Base-by-base conservation (phyloP, 495 filamentous ascomycete species). In the Clohesyomyces aquaticus region DNA sequence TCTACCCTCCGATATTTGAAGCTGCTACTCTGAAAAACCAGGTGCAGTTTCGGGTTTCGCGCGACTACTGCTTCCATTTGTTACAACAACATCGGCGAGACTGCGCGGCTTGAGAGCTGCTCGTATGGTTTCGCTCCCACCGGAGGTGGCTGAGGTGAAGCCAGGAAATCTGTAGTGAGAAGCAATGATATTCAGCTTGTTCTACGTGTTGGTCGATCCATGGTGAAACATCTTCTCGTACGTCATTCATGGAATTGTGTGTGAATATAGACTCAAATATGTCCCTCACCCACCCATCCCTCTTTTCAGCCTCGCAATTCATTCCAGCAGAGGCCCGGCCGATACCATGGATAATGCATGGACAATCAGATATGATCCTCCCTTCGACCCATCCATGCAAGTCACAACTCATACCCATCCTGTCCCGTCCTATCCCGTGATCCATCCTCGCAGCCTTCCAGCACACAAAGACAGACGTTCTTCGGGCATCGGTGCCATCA, bases 1-100 rank as follows among this genome's bases (percentile, higher is more conserved):
- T 58, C 26, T 58, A 58, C 55, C 55, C 55, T 58, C 32, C 55
- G 19, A 58, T 58, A 45, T 58, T 58, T 45, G 55, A 58, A 47
- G 41, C 55, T 58, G 55, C 55, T 42, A 43, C 55, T 58, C 19
- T 45, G 41, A 58, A 58, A 38, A 16, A 58, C 55, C 55, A 58
- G 41, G 27, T 42, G 43, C 55, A 58, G 21, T 58, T 58, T 45
- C 55, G 19, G 26, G 35, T 27, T 58, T 58, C 55, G 38, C 55
- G 22, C 8, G 46, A 42, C 38, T 46, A 45, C 22, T 58, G 19
- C 41, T 58, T 29, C 55, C 55, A 19, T 38, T 58, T 58, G 22
- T 58, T 58, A 58, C 38, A 58, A 58, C 22, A 45, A 46, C 38
- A 38, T 23, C 35, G 55, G 46, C 55, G 55, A 46, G 19, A 58